Percentiles rank a stretch among this genome's conserved stretches.
phyloP scores from a whole-genome alignment of 768 basidiomycete species.

The Lactarius sanguifluus region DNA sequence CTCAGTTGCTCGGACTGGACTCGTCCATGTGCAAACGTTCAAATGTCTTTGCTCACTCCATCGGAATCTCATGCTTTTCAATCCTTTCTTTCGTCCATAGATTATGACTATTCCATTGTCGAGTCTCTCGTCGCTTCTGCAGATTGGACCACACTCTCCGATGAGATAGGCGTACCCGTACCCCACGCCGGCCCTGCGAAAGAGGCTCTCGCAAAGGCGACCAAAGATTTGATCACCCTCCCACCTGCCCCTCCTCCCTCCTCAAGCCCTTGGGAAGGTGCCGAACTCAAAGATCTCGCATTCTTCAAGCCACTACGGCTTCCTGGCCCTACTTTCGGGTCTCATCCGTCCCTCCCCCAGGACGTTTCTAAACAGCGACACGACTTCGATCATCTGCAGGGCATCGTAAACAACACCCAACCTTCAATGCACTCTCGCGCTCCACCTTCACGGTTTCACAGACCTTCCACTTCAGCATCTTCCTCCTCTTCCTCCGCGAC shows the following conservation, averaged over 20 bases:
- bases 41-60: conserved; percentile 29
- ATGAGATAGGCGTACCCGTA: conserved; percentile 45
- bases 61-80: conserved; percentile 31
- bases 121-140: conserved; percentile 28
- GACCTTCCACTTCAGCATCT: conserved; percentile 23
- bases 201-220: conserved; percentile 72
- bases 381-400: conserved; percentile 23
- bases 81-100: conserved; percentile 30
- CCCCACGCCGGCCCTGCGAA: conserved; percentile 45
- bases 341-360: conserved; percentile 12
- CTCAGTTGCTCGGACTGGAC: conserved; percentile 19
- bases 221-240: conserved; percentile 80
- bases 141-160: conserved; percentile 33
- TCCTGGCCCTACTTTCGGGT: conserved; percentile 21
- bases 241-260: conserved; percentile 36
- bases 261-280: conserved; percentile 34
- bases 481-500: conserved; percentile 25
- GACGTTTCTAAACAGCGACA: conserved; percentile 8
- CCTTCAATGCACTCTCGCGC: conserved; percentile 1
- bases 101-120: conserved; percentile 30
- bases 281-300: conserved; percentile 38
- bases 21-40: conserved; percentile 24
- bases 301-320: conserved; percentile 27
- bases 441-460: conserved; percentile 7
- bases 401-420: conserved; percentile 9